These are phyloP conservation scores for Candida sphagnicola DNA, from an alignment of 805 yeast species.

Conservation along the genomic window DNA sequence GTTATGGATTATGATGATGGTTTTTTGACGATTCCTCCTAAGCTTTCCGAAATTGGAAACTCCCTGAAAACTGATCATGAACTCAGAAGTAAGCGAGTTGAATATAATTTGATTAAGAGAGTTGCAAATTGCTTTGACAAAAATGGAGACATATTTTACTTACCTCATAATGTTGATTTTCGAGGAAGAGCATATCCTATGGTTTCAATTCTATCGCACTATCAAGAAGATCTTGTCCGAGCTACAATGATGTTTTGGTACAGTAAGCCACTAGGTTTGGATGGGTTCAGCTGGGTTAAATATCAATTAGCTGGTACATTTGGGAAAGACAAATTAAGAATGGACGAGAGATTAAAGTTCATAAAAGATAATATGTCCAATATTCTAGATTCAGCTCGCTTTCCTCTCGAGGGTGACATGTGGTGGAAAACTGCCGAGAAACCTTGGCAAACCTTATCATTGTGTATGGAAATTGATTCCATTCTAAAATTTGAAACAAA, in stretches of 20 bases:
- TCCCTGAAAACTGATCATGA: background rate
- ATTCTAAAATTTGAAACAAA: slow-evolving; percentile 13
- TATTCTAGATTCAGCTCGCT: slow-evolving; percentile 23
- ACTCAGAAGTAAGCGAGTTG: background rate
- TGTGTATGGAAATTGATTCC: slow-evolving; percentile 27
- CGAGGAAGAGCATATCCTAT: slow-evolving; percentile 40
- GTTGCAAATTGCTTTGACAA: slow-evolving; percentile 23
- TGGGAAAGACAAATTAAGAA: slow-evolving; percentile 24
- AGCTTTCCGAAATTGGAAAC: slow-evolving; percentile 5
- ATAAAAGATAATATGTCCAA: slow-evolving; percentile 17
- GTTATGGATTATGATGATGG: slow-evolving; percentile 16
- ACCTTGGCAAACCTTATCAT: slow-evolving; percentile 37
- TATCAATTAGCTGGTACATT: slow-evolving; percentile 35
- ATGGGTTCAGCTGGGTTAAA: slow-evolving; percentile 35
- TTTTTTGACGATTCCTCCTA: slow-evolving; percentile 24
- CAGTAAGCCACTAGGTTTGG: slow-evolving; percentile 28
- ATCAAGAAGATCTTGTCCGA: slow-evolving; percentile 32
- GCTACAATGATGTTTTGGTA: slow-evolving; percentile 36
- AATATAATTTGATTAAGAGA: slow-evolving; percentile 13
- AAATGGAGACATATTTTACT: slow-evolving; percentile 33
- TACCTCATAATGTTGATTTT: slow-evolving; percentile 38
- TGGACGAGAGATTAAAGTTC: slow-evolving; percentile 22
- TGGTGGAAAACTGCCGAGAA: slow-evolving; percentile 38
- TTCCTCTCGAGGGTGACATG: slow-evolving; percentile 19
- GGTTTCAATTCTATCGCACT: slow-evolving; percentile 30